phyloP scores from a whole-genome alignment of 1,284 basidiomycete species.

The Irpex lacteus region DNA sequence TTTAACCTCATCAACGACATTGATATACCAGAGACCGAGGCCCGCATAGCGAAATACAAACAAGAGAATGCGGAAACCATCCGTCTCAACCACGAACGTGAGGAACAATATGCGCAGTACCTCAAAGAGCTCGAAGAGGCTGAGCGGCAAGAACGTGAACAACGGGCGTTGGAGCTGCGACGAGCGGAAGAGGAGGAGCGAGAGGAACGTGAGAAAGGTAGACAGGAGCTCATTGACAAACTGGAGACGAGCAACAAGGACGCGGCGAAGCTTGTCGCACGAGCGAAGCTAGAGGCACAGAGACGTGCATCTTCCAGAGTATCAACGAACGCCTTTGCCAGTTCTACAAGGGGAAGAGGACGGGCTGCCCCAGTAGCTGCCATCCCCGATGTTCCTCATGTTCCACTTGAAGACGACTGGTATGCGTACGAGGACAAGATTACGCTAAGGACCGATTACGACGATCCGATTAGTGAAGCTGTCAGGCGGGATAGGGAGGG shows the following conservation, averaged over 20 bases:
- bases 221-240: conserved; percentile 75
- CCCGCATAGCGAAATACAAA: conserved; percentile 76
- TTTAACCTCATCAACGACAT: conserved; percentile 96
- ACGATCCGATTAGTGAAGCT: conserved; percentile 71
- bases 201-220: conserved; percentile 72
- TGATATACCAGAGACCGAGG: conserved; percentile 84
- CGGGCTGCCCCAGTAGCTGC: conserved; percentile 49
- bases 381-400: conserved; percentile 75
- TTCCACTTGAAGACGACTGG: conserved; percentile 72
- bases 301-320: conserved; percentile 56
- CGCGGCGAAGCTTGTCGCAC: conserved; percentile 66
- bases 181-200: conserved; percentile 73
- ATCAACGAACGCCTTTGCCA: conserved; percentile 39
- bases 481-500: conserved; percentile 75
- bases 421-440: conserved; percentile 74
- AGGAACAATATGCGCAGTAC: conserved; percentile 68
- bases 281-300: conserved; percentile 61
- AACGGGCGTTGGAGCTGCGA: conserved; percentile 66
- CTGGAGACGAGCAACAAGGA: conserved; percentile 74
- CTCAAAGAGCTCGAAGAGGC: conserved; percentile 76
- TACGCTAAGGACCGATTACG: conserved; percentile 51
- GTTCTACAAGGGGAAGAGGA: conserved; percentile 50
- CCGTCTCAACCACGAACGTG: conserved; percentile 74
- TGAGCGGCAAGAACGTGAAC: conserved; percentile 68
- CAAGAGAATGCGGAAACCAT: conserved; percentile 80